Percentiles rank a stretch among this genome's conserved stretches.
Evolutionary conservation across 208 protist species (phyloP).

Genomic region (Wallacemonas sp.): DNA sequence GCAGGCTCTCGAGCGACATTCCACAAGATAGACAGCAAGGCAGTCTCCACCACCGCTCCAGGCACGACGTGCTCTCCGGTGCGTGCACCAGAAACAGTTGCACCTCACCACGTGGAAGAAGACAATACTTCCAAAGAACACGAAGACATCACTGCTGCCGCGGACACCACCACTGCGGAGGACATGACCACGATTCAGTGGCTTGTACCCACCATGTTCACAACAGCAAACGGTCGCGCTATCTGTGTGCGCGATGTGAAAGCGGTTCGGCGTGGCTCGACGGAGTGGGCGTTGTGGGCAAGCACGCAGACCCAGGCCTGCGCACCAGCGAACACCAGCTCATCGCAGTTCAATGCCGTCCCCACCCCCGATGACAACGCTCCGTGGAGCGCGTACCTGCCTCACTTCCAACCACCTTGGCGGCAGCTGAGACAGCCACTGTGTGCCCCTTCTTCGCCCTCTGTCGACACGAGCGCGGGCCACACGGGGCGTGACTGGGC

Average conservation of each 20-base stretch:
- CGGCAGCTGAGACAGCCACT: too few relatives aligned
- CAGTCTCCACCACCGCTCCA: too few relatives aligned
- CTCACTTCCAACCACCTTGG: conserved; percentile 11
- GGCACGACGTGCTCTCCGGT: too few relatives aligned
- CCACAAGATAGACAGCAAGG: too few relatives aligned
- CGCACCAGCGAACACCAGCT: not conserved
- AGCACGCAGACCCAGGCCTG: not conserved
- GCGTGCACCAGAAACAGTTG: too few relatives aligned
- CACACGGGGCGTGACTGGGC: too few relatives aligned
- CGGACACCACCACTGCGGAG: not conserved
- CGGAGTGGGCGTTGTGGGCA: conserved; percentile 40
- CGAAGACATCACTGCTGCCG: not conserved
- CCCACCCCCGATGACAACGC: not conserved
- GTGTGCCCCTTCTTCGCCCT: too few relatives aligned
- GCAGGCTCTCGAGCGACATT: too few relatives aligned
- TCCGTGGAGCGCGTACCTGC: not conserved
- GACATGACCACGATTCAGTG: conserved; percentile 10
- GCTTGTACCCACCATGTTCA: conserved; percentile 63
- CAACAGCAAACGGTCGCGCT: conserved; percentile 44
- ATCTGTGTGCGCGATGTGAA: conserved; percentile 62
- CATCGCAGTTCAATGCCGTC: not conserved
- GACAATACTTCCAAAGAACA: too few relatives aligned
- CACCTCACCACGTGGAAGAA: too few relatives aligned
- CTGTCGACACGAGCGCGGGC: too few relatives aligned
- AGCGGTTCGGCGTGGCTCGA: conserved; percentile 23